Percentiles rank a stretch among this genome's conserved stretches.
These are phyloP conservation scores for Gamarada debralockiae DNA, from an alignment of 495 filamentous ascomycete genomes.

Conservation along the genomic window DNA sequence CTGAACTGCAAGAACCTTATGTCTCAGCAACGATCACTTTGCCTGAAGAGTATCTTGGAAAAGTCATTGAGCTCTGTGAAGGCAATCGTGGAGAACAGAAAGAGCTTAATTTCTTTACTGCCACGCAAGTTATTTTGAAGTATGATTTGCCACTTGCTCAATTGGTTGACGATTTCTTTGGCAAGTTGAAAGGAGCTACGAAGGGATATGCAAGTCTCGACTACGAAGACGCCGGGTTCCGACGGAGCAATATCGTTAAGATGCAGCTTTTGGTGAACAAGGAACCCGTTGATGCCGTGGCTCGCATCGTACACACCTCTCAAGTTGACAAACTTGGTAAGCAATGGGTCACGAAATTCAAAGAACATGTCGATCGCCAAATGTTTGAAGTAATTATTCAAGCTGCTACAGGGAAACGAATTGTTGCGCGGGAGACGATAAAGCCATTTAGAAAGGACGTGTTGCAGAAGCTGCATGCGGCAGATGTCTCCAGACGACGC, in stretches of 20 bases:
- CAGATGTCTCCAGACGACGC: slow-evolving; percentile 73
- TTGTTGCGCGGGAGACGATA: slow-evolving; percentile 90
- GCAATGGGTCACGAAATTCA: slow-evolving; percentile 93
- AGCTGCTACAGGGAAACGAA: slow-evolving; percentile 75
- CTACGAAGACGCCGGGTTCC: slow-evolving; percentile 93
- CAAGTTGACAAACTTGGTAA: slow-evolving; percentile 74
- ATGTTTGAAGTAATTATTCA: slow-evolving; percentile 97
- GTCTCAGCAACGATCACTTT: slow-evolving; percentile 84
- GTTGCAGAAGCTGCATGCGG: slow-evolving; percentile 87
- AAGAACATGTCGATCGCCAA: slow-evolving; percentile 91
- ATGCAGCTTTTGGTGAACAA: slow-evolving; percentile 93
- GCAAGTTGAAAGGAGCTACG: slow-evolving; percentile 87
- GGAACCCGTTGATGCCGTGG: slow-evolving; percentile 88
- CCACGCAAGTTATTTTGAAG: slow-evolving; percentile 93
- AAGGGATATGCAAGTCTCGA: slow-evolving; percentile 75
- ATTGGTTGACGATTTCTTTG: slow-evolving; percentile 95
- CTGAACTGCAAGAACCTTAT: slow-evolving; percentile 76
- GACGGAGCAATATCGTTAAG: slow-evolving; percentile 75
- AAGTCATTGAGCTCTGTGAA: slow-evolving; percentile 94
- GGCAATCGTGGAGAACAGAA: slow-evolving; percentile 81
- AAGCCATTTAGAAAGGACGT: slow-evolving; percentile 97
- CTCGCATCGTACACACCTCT: slow-evolving; percentile 77
- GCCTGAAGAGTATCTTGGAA: slow-evolving; percentile 89
- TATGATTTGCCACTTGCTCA: slow-evolving; percentile 85
- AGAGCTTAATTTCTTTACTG: slow-evolving; percentile 83